Conservation (phyloP, 345 rosid species). For the Citrus unshiu region DNA sequence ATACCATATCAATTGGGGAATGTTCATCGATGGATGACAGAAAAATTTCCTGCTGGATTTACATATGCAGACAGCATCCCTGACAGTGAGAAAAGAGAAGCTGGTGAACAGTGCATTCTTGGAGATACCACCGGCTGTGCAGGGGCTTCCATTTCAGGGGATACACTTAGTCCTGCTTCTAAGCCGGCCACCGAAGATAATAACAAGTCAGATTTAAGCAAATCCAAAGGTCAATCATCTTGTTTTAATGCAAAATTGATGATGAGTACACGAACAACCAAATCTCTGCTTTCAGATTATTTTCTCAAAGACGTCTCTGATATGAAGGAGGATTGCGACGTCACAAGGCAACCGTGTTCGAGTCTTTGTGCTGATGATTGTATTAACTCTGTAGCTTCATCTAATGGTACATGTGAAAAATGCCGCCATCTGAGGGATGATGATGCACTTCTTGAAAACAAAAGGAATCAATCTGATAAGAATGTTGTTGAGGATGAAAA, state of each 20-base stretch:
- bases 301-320: slow-evolving; percentile 32
- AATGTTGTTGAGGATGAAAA: slow-evolving; percentile 16
- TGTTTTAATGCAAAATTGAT: slow-evolving; percentile 7
- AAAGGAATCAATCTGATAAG: slow-evolving; percentile 17
- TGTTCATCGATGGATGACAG: slow-evolving; percentile 46
- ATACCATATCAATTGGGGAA: slow-evolving; percentile 30
- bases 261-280: slow-evolving; percentile 16
- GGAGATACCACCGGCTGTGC: slow-evolving; percentile 8
- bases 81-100: slow-evolving; percentile 25
- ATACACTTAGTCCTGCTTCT: slow-evolving; percentile 22
- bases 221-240: slow-evolving; percentile 29
- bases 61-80: slow-evolving; percentile 1
- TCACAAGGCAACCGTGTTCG: slow-evolving; percentile 27
- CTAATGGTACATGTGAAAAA: slow-evolving; percentile 14
- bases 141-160: slow-evolving; percentile 23
- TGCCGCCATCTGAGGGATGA: slow-evolving; percentile 14
- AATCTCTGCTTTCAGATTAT: slow-evolving; percentile 40
- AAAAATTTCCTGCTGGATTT: slow-evolving; percentile 33
- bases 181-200: slow-evolving; percentile 15
- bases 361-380: slow-evolving; percentile 30
- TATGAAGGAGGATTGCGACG: slow-evolving; percentile 23
- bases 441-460: slow-evolving; percentile 22
- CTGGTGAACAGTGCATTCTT: slow-evolving; percentile 18
- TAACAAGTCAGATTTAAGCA: slow-evolving; percentile 11
- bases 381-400: slow-evolving; percentile 30